Evolutionary conservation across 2,329 filamentous ascomycete species (phyloP).

Genomic region (Botrytis hyacinthi): DNA sequence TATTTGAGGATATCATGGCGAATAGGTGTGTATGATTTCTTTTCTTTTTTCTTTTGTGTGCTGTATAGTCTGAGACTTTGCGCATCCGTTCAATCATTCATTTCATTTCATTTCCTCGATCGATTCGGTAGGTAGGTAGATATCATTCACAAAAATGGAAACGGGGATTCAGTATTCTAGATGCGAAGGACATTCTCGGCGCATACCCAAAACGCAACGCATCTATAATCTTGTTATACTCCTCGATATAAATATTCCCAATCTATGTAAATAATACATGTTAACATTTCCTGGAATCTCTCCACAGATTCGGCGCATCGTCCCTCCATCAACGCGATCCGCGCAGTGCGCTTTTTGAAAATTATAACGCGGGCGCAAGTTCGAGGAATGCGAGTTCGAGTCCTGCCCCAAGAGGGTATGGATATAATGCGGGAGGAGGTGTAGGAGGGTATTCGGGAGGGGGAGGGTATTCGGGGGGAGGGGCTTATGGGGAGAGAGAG

Average conservation of each 20-base stretch:
- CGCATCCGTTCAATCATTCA: not conserved
- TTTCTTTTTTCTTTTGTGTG: not conserved
- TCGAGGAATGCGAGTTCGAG: slow-evolving; percentile 22
- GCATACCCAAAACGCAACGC: not conserved
- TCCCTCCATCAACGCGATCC: slow-evolving; percentile 72
- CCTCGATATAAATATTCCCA: not conserved
- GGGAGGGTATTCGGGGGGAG: slow-evolving; percentile 27
- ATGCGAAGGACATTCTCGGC: not conserved
- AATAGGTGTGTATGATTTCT: not conserved
- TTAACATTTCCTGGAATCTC: not conserved
- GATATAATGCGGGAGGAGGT: slow-evolving; percentile 48
- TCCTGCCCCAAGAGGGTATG: slow-evolving; percentile 43
- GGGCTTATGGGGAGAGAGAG: not conserved
- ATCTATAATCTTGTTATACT: not conserved
- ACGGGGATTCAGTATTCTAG: not conserved
- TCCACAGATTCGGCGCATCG: slow-evolving; percentile 61
- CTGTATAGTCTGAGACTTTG: not conserved
- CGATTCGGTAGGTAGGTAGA: not conserved
- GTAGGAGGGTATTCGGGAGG: slow-evolving; percentile 27
- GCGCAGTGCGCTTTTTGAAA: slow-evolving; percentile 71
- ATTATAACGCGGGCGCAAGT: slow-evolving; percentile 57
- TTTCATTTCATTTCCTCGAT: not conserved
- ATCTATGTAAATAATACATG: not conserved
- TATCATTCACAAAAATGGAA: not conserved
- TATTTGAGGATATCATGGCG: not conserved